Conservation (phyloP, 257 asterid genomes). For the Capsicum chinense region DNA sequence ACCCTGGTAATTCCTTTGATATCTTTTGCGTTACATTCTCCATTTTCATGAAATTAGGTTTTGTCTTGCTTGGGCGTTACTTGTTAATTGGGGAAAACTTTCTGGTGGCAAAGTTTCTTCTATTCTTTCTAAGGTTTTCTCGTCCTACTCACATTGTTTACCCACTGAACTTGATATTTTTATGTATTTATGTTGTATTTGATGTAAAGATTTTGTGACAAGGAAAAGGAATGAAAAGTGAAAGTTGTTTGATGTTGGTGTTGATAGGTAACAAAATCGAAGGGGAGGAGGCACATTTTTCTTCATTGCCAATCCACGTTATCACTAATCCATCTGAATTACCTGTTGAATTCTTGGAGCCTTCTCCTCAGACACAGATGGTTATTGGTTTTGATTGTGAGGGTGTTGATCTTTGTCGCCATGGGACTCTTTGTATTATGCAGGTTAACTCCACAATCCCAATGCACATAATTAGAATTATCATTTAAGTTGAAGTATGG, state of each 20-base stretch:
- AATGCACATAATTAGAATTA: background rate
- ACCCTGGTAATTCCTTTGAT: constrained; percentile 55
- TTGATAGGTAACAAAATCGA: constrained; percentile 55
- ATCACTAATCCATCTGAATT: constrained; percentile 82
- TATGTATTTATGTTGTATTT: background rate
- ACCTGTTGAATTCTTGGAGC: constrained; percentile 88
- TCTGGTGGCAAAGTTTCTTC: background rate
- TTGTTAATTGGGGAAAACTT: too few species aligned
- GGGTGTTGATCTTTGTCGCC: constrained; percentile 96
- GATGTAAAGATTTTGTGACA: background rate
- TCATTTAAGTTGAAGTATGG: background rate
- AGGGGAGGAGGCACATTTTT: constrained; percentile 48
- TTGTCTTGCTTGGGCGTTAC: background rate
- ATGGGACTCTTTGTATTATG: constrained; percentile 90
- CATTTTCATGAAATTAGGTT: constrained; percentile 25
- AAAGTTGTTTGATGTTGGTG: constrained; percentile 28
- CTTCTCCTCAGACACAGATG: constrained; percentile 65
- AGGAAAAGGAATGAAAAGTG: constrained; percentile 14
- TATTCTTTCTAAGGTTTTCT: background rate
- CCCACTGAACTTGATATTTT: background rate
- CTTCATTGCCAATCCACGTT: constrained; percentile 77
- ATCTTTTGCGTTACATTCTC: background rate
- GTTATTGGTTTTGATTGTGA: constrained; percentile 97
- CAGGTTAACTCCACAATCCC: constrained; percentile 60
- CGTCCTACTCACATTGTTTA: background rate